These are phyloP conservation scores for Solanum sitiens DNA, from an alignment of 257 asterid genomes.

Conservation along the genomic window DNA sequence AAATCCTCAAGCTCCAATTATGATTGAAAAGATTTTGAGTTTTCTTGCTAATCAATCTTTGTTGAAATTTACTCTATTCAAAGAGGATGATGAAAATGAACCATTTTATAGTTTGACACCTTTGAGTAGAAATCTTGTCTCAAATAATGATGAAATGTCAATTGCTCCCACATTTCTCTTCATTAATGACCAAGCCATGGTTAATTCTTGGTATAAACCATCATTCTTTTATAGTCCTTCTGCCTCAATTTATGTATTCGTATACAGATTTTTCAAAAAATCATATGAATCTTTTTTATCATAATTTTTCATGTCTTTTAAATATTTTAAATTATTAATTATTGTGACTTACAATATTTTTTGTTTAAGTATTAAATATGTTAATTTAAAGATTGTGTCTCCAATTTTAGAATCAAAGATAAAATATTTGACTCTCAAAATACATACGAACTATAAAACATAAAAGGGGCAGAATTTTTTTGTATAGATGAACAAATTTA, in stretches of 20 bases:
- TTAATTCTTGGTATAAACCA: neutral
- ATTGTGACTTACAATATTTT: neutral
- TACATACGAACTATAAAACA: too few relatives aligned
- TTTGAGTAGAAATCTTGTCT: neutral
- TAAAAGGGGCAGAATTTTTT: too few relatives aligned
- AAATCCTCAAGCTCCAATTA: slow-evolving; percentile 1
- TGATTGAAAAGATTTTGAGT: slow-evolving; percentile 3
- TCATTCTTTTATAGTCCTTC: too few relatives aligned
- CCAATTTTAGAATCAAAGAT: too few relatives aligned
- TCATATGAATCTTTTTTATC: rapidly evolving
- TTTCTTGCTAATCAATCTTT: slow-evolving; percentile 3
- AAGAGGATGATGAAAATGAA: neutral
- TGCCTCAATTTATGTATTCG: neutral
- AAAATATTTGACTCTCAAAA: too few relatives aligned
- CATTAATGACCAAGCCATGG: neutral
- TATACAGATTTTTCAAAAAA: neutral
- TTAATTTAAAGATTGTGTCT: neutral
- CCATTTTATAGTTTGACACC: neutral
- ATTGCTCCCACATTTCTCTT: neutral
- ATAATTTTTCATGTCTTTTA: neutral
- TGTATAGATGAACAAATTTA: too few relatives aligned
- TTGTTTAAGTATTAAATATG: neutral
- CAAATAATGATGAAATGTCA: neutral
- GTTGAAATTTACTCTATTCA: neutral
- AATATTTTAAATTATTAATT: neutral